Percentiles rank a stretch among this genome's conserved stretches.
Evolutionary conservation across 306 rosid genomes (phyloP).

Genomic region (Sicyos baderoa): DNA sequence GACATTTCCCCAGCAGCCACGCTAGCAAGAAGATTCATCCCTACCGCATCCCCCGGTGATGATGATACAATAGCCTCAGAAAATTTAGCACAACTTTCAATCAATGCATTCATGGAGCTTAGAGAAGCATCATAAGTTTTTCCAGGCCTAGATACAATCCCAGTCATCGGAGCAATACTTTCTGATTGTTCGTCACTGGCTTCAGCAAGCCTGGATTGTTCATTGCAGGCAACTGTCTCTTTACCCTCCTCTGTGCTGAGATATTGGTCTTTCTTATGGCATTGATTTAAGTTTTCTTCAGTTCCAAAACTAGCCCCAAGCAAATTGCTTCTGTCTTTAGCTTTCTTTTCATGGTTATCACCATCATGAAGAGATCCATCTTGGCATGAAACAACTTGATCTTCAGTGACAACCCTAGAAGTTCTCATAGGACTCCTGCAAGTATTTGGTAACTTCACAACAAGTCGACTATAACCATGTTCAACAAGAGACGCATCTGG

Average conservation of each 20-base stretch:
- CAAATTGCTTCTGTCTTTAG: constrained; percentile 38
- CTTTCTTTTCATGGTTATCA: constrained; percentile 43
- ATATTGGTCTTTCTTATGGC: constrained; percentile 46
- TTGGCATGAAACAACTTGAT: constrained; percentile 37
- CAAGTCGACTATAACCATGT: constrained; percentile 42
- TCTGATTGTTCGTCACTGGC: constrained; percentile 44
- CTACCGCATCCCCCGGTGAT: constrained; percentile 55
- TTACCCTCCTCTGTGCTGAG: constrained; percentile 52
- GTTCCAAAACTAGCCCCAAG: constrained; percentile 34
- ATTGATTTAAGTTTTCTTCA: constrained; percentile 38
- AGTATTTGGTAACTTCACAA: constrained; percentile 61
- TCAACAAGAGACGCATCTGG: constrained; percentile 43
- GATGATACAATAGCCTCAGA: constrained; percentile 42
- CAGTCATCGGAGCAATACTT: constrained; percentile 39
- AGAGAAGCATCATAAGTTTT: constrained; percentile 60
- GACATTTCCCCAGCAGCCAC: constrained; percentile 77
- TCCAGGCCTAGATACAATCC: constrained; percentile 34
- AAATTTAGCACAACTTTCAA: constrained; percentile 71
- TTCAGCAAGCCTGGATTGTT: constrained; percentile 33
- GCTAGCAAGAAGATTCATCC: constrained; percentile 91
- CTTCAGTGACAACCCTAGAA: constrained; percentile 47
- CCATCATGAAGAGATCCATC: constrained; percentile 51
- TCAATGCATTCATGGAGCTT: constrained; percentile 63
- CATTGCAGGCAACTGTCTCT: constrained; percentile 35
- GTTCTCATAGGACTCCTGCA: constrained; percentile 40